These are phyloP conservation scores for Claviceps purpurea DNA, from an alignment of 2,329 filamentous ascomycete genomes.

Conservation along the genomic window DNA sequence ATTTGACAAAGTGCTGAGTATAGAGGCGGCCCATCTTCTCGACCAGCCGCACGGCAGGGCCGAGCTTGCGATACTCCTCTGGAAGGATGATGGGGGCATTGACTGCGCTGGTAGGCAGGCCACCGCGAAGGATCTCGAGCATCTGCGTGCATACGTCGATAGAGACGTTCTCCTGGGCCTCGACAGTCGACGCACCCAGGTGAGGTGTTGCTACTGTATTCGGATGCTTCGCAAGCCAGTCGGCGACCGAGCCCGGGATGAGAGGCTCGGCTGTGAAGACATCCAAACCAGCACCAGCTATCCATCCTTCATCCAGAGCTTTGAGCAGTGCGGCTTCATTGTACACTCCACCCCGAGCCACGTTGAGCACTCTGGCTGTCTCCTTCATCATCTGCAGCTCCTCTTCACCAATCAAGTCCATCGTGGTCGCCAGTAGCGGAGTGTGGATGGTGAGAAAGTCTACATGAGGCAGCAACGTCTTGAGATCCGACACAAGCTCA, in stretches of 20 bases:
- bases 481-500: constrained; percentile 41
- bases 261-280: constrained; percentile 69
- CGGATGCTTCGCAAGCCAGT: constrained; percentile 51
- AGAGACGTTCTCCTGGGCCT: constrained; percentile 75
- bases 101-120: constrained; percentile 62
- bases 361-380: constrained; percentile 63
- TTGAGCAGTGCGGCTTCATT: constrained; percentile 61
- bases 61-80: constrained; percentile 64
- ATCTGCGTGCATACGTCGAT: constrained; percentile 75
- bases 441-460: constrained; percentile 77
- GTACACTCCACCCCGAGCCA: constrained; percentile 67
- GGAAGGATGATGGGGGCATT: constrained; percentile 72
- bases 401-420: constrained; percentile 54
- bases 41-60: constrained; percentile 62
- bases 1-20: constrained; percentile 55
- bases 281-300: constrained; percentile 66
- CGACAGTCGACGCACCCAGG: constrained; percentile 64
- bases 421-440: constrained; percentile 62
- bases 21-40: constrained; percentile 72
- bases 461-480: constrained; percentile 47
- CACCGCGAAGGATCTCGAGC: constrained; percentile 56
- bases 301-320: constrained; percentile 55
- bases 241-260: constrained; percentile 37
- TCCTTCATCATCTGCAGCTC: constrained; percentile 61
- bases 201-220: constrained; percentile 69